Conservation (phyloP, 441 rosid genomes). For the Corymbia calophylla region DNA sequence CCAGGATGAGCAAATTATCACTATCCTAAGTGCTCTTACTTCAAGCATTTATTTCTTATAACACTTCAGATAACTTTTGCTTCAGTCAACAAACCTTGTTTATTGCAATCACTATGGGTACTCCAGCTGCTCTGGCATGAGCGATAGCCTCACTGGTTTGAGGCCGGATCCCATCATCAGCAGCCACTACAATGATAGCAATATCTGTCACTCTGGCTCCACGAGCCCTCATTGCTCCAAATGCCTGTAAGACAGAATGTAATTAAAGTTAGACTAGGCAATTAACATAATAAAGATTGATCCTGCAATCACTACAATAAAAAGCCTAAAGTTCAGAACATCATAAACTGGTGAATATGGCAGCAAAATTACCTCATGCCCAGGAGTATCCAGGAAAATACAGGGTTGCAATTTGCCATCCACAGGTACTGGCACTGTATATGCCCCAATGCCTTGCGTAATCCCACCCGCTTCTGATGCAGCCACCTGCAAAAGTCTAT, state of each 20-base stretch:
- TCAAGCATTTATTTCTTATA: neutral
- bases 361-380: conserved; percentile 68
- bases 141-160: conserved; percentile 98
- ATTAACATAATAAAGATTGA: neutral
- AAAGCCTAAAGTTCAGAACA: neutral
- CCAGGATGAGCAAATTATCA: conserved; percentile 7
- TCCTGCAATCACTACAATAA: neutral
- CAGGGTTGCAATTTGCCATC: conserved; percentile 81
- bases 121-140: conserved; percentile 96
- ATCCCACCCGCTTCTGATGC: conserved; percentile 98
- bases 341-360: neutral
- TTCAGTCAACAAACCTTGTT: conserved; percentile 52
- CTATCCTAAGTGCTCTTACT: neutral
- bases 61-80: neutral
- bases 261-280: neutral
- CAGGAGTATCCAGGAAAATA: conserved; percentile 98
- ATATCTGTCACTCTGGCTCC: conserved; percentile 97
- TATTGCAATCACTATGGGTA: conserved; percentile 86
- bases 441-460: conserved; percentile 98
- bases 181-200: conserved; percentile 94
- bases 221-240: conserved; percentile 99
- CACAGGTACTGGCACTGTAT: conserved; percentile 65
- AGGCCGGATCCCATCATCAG: conserved; percentile 98
- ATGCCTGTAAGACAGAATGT: conserved; percentile 58
- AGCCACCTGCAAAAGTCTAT: conserved; percentile 61